Percentiles rank a stretch among this genome's conserved stretches.
Evolutionary conservation across 2,329 filamentous ascomycete genomes (phyloP).

Genomic region (Penicillium sp.): DNA sequence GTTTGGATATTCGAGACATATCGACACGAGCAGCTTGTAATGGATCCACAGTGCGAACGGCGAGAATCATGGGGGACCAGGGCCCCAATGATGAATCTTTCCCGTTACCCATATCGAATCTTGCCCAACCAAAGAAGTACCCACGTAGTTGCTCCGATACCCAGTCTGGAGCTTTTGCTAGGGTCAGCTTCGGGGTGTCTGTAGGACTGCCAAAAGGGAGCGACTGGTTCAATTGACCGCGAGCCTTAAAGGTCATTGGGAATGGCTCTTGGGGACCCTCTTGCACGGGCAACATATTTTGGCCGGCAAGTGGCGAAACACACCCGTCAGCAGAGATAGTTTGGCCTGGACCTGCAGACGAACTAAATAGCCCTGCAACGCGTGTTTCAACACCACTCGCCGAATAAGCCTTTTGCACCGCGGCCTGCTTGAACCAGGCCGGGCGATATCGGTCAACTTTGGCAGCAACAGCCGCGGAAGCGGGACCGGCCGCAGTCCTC

Average conservation of each 20-base stretch:
- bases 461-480: constrained; percentile 30
- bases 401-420: constrained; percentile 38
- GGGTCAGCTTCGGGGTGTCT: constrained; percentile 59
- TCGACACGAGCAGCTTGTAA: constrained; percentile 51
- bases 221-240: constrained; percentile 8
- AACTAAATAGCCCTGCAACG: constrained; percentile 37
- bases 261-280: constrained; percentile 39
- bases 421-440: constrained; percentile 34
- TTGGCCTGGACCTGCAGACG: constrained; percentile 41
- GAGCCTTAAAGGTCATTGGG: constrained; percentile 33
- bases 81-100: constrained; percentile 41
- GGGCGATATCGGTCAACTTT: constrained; percentile 34
- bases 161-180: constrained; percentile 57
- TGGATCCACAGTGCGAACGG: constrained; percentile 51
- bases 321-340: constrained; percentile 32
- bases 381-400: constrained; percentile 33
- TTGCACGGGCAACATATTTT: constrained; percentile 20
- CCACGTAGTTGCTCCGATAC: constrained; percentile 61
- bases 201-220: constrained; percentile 52
- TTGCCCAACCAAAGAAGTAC: constrained; percentile 69
- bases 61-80: constrained; percentile 66
- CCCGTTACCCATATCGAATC: constrained; percentile 36
- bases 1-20: constrained; percentile 56
- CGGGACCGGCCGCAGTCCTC: constrained; percentile 28
- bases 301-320: constrained; percentile 9